Conservation (phyloP, 164 flowering plant genomes). For the Dillenia turbinata region DNA sequence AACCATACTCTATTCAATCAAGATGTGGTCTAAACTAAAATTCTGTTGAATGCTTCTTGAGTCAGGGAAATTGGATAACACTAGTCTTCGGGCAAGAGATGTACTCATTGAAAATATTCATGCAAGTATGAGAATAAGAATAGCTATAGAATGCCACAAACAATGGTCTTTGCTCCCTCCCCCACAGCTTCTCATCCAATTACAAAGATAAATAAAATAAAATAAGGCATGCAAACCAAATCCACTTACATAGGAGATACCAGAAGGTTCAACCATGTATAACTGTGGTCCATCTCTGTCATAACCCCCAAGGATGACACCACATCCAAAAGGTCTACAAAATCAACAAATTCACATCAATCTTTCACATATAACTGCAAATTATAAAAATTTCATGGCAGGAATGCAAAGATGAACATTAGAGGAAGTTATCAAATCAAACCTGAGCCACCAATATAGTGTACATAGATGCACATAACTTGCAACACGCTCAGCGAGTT, state of each 20-base stretch:
- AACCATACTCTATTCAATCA: too few relatives aligned
- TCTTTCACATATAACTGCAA: not conserved
- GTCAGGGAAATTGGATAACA: too few relatives aligned
- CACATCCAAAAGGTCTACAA: constrained; percentile 93
- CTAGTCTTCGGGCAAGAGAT: too few relatives aligned
- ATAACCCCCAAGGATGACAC: constrained; percentile 95
- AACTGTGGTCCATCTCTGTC: constrained; percentile 96
- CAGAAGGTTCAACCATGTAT: constrained; percentile 94
- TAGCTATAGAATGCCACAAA: too few relatives aligned
- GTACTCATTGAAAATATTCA: too few relatives aligned
- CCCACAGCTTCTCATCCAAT: too few relatives aligned
- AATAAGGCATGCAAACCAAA: not conserved
- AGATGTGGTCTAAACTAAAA: too few relatives aligned
- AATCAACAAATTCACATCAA: constrained; percentile 3
- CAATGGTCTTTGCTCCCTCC: too few relatives aligned
- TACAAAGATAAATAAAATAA: too few relatives aligned
- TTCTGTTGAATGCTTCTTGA: too few relatives aligned
- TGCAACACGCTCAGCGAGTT: constrained; percentile 96
- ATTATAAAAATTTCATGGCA: not conserved
- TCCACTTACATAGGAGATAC: constrained; percentile 86
- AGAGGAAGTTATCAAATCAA: constrained; percentile 1
- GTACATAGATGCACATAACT: constrained; percentile 97
- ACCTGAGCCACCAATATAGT: constrained; percentile 99
- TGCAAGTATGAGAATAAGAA: too few relatives aligned
- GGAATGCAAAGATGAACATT: not conserved